A percentile compares a stretch with the other conserved stretches of the same genome.
Conservation (phyloP, 176 grass and related monocot genomes). For the Paspalum notatum region DNA sequence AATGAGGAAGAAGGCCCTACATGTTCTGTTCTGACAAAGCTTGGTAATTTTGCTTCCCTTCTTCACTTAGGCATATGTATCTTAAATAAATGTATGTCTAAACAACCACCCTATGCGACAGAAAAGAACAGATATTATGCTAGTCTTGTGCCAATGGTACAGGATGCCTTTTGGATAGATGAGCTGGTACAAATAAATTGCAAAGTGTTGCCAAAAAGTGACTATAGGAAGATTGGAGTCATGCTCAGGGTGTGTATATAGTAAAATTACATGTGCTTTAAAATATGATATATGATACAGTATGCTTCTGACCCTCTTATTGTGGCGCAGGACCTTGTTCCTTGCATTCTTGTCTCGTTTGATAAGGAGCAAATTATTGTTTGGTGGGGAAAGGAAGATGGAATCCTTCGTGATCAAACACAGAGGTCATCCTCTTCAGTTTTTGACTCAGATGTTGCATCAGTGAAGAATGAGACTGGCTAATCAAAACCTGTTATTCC, state of each 20-base stretch:
- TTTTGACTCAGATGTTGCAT: too few species aligned
- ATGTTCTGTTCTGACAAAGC: too few species aligned
- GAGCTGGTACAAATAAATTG: conserved; percentile 84
- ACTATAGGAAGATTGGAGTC: conserved; percentile 95
- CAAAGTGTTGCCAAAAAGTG: conserved; percentile 70
- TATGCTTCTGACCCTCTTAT: background rate
- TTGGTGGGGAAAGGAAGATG: conserved; percentile 75
- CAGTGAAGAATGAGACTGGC: too few species aligned
- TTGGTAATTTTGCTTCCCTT: too few species aligned
- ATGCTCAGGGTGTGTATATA: conserved; percentile 71
- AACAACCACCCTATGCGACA: conserved; percentile 39
- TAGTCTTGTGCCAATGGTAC: conserved; percentile 69
- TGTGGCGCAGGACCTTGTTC: conserved; percentile 74
- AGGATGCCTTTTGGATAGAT: conserved; percentile 70
- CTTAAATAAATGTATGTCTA: too few species aligned
- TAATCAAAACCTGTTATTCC: too few species aligned
- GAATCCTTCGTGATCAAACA: conserved; percentile 33
- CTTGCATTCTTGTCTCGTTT: conserved; percentile 80
- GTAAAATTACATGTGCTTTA: background rate
- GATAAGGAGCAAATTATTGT: conserved; percentile 86
- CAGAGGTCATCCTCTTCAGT: too few species aligned
- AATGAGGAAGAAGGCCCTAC: too few species aligned
- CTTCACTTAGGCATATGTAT: too few species aligned
- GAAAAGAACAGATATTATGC: conserved; percentile 91
- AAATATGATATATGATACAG: conserved; percentile 18